Evolutionary conservation across 495 filamentous ascomycete species (phyloP), one percentile per base, ranked within the genome.

Genomic region (Lasiosphaeria miniovina): DNA sequence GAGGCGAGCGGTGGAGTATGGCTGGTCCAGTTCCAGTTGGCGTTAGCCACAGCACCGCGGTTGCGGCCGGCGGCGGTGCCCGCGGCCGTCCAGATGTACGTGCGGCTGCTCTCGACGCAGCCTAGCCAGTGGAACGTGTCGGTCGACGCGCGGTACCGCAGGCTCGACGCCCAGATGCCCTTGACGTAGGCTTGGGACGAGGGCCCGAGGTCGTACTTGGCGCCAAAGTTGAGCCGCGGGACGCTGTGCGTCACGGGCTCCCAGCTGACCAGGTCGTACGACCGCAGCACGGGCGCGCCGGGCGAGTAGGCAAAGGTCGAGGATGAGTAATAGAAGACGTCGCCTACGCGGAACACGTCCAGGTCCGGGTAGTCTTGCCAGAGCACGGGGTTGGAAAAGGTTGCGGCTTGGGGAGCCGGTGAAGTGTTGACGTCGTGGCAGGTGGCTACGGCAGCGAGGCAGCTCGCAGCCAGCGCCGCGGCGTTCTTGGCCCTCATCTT

Each of bases 251-350:
- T 70, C 53, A 84, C 74, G 32, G 71, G 74, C 36, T 82, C 77
- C 83, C 83, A 86, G 67, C 83, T 80, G 31, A 79, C 71, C 2
- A 87, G 77, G 64, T 87, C 79, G 59, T 75, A 77, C 2, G 83
- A 85, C 14, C 71, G 71, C 5, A 87, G 74, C 31, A 87, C 71
- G 3, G 84, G 83, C 0, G 84, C 84, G 51, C 84, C 83, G 5
- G 83, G 84, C 8, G 81, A 84, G 64, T 80, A 84, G 57, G 79
- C 76, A 65, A 85, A 79, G 14, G 74, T 83, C 9, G 81, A 84
- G 14, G 82, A 78, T 0, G 81, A 82, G 71, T 80, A 83, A 70
- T 84, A 85, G 68, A 71, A 83, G 4, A 68, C 71, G 38, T 74
- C 65, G 51, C 70, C 68, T n/a, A 78, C 65, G 33, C 78, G 78